Base-by-base conservation (phyloP, 75 land plant genomes). In the Selaginella tamariscina region DNA sequence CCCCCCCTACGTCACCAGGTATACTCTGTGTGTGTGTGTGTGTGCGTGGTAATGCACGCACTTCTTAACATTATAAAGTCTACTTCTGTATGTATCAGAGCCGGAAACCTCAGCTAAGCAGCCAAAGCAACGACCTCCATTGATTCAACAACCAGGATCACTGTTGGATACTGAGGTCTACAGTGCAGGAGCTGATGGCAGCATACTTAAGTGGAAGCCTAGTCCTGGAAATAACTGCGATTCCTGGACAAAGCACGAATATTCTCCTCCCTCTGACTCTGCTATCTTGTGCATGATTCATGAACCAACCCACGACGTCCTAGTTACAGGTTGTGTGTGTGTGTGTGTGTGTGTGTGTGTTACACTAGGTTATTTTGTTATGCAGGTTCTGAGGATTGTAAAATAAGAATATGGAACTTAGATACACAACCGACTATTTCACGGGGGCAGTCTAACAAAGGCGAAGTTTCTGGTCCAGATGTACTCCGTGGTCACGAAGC, bases 321-420 rank as follows among this genome's bases (percentile, higher is more conserved):
- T 72, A 22, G 67, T 73, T 1, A 68, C 68, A 23, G 65, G 73
- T 77, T 28, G 30, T 33, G 62, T 29, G 69, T 54, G 21, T 28
- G 54, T 0, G 22, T 68, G 69, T 1, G 29, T 66, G 13, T 32
- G 62, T 15, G 57, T 0, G 5, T 5, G 64, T 30, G 21, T 18
- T 39, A 69, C 20, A 69, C 32, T 18, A 64, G 1, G 54, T 68
- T 68, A 15, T 32, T 62, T 62, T n/a, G 55, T 1, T 33, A 15
- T 29, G 2, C 31, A 74, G 76, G 76, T 27, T 74, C 76, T 2
- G 33, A 44, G 11, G 76, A 74, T 44, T 57, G 64, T 26, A 64
- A 69, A 15, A 68, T 74, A 8, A 1, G 76, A 49, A 32, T 74
- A 54, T 74, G 76, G 76, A 74, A 74, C 56, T 56, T 74, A 55